Evolutionary conservation across 2,329 filamentous ascomycete species (phyloP).

Genomic region (Grosmannia penicillata): DNA sequence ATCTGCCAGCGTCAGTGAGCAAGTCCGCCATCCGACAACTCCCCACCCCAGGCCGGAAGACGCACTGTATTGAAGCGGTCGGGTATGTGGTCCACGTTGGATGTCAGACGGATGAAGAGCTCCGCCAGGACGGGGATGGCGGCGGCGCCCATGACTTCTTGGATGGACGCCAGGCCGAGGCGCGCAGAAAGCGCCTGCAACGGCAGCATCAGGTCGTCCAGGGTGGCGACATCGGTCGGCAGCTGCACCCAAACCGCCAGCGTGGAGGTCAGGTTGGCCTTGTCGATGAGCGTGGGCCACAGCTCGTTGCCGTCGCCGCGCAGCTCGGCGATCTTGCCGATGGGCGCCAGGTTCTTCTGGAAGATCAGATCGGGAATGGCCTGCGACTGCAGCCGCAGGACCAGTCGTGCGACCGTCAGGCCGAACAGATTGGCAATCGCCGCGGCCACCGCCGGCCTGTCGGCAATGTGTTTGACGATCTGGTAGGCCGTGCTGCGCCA

Average conservation of each 20-base stretch:
- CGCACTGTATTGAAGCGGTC: slow-evolving; percentile 5
- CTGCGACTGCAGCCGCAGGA: slow-evolving; percentile 62
- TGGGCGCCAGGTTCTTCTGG: slow-evolving; percentile 45
- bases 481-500: slow-evolving; percentile 76
- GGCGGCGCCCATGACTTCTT: slow-evolving; percentile 9
- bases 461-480: slow-evolving; percentile 67
- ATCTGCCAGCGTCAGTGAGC: not conserved
- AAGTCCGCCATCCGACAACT: not conserved
- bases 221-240: slow-evolving; percentile 3
- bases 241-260: slow-evolving; percentile 24
- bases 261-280: slow-evolving; percentile 40
- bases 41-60: too few species aligned
- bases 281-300: slow-evolving; percentile 38
- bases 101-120: slow-evolving; percentile 9
- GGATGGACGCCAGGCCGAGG: slow-evolving; percentile 7
- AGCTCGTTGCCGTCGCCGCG: slow-evolving; percentile 50
- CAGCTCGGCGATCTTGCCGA: slow-evolving; percentile 67
- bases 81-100: slow-evolving; percentile 1
- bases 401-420: slow-evolving; percentile 58
- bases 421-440: slow-evolving; percentile 69
- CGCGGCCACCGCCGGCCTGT: slow-evolving; percentile 67
- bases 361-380: slow-evolving; percentile 80
- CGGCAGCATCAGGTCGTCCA: slow-evolving; percentile 9
- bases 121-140: slow-evolving; percentile 9
- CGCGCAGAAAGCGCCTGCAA: slow-evolving; percentile 6